Percentiles rank a stretch among this genome's conserved stretches.
phyloP scores from a whole-genome alignment of 2,329 filamentous ascomycete species.

The Fusarium sp. region DNA sequence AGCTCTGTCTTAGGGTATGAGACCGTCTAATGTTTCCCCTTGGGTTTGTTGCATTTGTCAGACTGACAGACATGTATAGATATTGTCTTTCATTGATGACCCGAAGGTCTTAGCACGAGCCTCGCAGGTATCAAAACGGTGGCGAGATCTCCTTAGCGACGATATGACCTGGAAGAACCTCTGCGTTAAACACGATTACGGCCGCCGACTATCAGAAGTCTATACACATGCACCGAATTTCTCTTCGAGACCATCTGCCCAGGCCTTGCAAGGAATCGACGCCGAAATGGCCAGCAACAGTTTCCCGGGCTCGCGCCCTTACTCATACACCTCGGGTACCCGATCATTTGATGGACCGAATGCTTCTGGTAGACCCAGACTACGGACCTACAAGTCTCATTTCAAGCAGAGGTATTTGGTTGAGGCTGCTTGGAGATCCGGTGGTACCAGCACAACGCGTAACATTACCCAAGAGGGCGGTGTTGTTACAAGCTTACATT shows the following conservation, averaged over 20 bases:
- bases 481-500: constrained; percentile 94
- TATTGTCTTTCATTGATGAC: constrained; percentile 97
- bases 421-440: constrained; percentile 95
- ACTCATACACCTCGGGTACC: constrained; percentile 57
- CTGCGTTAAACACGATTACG: constrained; percentile 95
- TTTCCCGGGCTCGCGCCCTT: constrained; percentile 62
- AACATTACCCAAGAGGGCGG: constrained; percentile 97
- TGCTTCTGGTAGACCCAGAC: constrained; percentile 63
- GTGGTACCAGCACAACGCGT: constrained; percentile 84
- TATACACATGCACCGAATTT: constrained; percentile 53
- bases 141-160: constrained; percentile 93
- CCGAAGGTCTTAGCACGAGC: constrained; percentile 93
- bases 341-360: constrained; percentile 70
- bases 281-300: constrained; percentile 56
- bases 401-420: constrained; percentile 99
- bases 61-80: constrained; percentile 64
- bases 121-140: constrained; percentile 95
- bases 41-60: neutral
- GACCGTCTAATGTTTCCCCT: neutral
- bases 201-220: constrained; percentile 69
- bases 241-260: constrained; percentile 51
- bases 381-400: constrained; percentile 92
- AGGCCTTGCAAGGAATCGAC: constrained; percentile 53
- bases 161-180: constrained; percentile 99
- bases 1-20: constrained; percentile 89